These are phyloP conservation scores for Russula griseocarnosa DNA, from an alignment of 768 basidiomycete genomes.

Conservation along the genomic window DNA sequence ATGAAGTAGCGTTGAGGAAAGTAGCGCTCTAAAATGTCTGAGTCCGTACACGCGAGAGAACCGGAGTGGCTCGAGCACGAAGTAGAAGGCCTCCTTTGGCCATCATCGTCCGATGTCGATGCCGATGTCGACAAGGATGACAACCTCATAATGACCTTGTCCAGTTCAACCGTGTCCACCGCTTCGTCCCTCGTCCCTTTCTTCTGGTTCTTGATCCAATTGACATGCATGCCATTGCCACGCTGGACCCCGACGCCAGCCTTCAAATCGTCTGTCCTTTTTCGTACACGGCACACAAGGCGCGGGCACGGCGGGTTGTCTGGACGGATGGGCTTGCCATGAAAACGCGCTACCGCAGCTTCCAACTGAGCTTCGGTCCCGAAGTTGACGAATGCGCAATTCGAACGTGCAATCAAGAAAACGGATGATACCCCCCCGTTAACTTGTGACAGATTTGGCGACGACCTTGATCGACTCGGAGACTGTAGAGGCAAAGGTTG, in stretches of 20 bases:
- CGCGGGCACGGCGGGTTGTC: slow-evolving; percentile 67
- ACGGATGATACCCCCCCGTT: slow-evolving; percentile 70
- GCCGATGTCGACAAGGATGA: slow-evolving; percentile 34
- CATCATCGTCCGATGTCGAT: too few species aligned
- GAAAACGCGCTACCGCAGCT: slow-evolving; percentile 66
- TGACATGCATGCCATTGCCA: slow-evolving; percentile 75
- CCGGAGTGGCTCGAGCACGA: slow-evolving; percentile 54
- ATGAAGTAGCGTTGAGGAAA: slow-evolving; percentile 93
- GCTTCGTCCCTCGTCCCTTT: slow-evolving; percentile 40
- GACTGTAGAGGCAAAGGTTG: slow-evolving; percentile 29
- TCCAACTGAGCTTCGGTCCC: slow-evolving; percentile 57
- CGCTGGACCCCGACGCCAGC: slow-evolving; percentile 92
- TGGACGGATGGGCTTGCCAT: slow-evolving; percentile 65
- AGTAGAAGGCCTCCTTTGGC: too few species aligned
- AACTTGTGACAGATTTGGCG: slow-evolving; percentile 21
- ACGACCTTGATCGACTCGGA: slow-evolving; percentile 11
- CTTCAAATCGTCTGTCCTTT: slow-evolving; percentile 77
- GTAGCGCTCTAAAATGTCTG: slow-evolving; percentile 66
- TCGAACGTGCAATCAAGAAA: slow-evolving; percentile 89
- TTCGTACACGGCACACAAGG: slow-evolving; percentile 79
- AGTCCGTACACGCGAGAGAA: slow-evolving; percentile 78
- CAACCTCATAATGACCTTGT: slow-evolving; percentile 22
- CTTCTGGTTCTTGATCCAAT: slow-evolving; percentile 74
- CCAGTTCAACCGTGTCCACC: slow-evolving; percentile 14
- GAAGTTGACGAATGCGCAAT: slow-evolving; percentile 92